Evolutionary conservation across 192 early-diverging fungal species (phyloP), one percentile per base, ranked within the genome.

Genomic region (Dissophora ornata): DNA sequence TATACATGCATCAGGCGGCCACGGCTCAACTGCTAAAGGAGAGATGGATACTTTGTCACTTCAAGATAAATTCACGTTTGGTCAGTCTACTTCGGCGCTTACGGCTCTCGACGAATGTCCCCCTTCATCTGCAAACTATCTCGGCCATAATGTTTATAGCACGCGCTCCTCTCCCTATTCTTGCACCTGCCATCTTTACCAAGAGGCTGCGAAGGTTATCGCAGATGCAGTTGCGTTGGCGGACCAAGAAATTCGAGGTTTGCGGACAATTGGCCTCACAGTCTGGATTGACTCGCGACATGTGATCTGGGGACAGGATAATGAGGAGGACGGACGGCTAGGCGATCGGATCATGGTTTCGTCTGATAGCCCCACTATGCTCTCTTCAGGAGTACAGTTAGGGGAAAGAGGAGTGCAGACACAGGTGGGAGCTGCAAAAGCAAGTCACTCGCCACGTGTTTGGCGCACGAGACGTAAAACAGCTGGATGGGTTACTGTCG

Each of bases 281-380:
- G 68, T 70, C 11, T 70, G 68, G 68, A 30, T 70, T 0, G 68
- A 70, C 40, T 70, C 68, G 1, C 57, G 68, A 1, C 68, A 70
- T 46, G 68, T 70, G 19, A 50, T 70, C 3, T 70, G 68, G 68
- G 68, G 68, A 10, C 34, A 59, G 25, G 51, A 44, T 12, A 54
- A 47, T 12, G 68, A 70, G 33, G 68, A 70, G 32, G 68, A 70
- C 32, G 68, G 68, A 12, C 34, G 58, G 49, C 42, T 70, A 5
- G 68, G 68, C 6, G 68, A 70, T 26, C 47, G 68, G n/a, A 41
- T 70, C 41, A 70, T 70, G 68, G 54, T 70, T 13, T 54, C 68
- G 24, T 52, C 58, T 16, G 32, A 33, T 16, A 32, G 32, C 3
- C 42, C 58, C 10, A 41, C 32, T 3, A 6, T 38, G 57, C 34